Conservation (phyloP, 2,329 filamentous ascomycete genomes). For the Zymoseptoria brevis region DNA sequence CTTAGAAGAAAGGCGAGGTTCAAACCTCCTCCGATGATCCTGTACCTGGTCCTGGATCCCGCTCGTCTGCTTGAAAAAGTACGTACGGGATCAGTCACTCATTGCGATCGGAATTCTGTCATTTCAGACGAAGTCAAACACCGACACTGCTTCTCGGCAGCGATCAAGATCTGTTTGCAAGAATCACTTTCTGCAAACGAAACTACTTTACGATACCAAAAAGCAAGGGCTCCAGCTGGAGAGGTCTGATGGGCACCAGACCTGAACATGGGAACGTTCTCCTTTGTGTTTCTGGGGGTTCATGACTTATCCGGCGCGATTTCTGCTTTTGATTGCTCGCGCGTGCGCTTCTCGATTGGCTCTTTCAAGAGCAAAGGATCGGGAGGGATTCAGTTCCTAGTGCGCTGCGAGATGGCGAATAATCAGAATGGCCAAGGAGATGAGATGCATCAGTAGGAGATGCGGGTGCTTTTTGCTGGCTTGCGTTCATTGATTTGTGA, state of each 20-base stretch:
- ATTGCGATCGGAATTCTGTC: neutral
- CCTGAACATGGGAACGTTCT: neutral
- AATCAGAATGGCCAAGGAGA: no score
- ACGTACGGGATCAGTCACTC: neutral
- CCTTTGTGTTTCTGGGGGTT: neutral
- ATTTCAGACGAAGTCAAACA: no score
- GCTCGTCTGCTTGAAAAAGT: neutral
- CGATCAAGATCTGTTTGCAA: neutral
- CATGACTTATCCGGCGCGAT: no score
- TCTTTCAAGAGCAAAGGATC: no score
- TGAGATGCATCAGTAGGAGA: no score
- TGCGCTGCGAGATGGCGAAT: no score
- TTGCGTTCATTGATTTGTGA: neutral
- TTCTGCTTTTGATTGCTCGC: no score
- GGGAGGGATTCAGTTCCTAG: no score
- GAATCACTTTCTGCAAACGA: neutral
- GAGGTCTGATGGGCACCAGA: no score
- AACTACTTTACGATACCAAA: neutral
- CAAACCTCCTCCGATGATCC: conserved; percentile 2
- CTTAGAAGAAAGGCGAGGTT: conserved; percentile 13
- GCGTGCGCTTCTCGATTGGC: no score
- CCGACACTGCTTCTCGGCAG: neutral
- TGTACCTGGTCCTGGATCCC: neutral
- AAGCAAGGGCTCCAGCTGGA: neutral
- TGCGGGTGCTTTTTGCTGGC: no score